Conservation (phyloP, 2,329 filamentous ascomycete genomes). For the Orbilia quercus region DNA sequence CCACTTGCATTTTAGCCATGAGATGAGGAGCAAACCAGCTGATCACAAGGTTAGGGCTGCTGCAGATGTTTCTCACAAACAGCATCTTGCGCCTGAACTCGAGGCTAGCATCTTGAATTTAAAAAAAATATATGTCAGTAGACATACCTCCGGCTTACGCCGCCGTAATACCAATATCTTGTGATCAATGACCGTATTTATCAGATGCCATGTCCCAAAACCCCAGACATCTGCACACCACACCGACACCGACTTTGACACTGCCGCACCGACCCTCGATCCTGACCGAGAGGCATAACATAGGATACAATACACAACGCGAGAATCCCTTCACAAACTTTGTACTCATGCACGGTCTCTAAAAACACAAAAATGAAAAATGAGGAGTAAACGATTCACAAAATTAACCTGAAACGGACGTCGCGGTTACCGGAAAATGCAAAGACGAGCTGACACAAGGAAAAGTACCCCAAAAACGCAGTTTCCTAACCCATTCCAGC, state of each 20-base stretch:
- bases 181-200: constrained; percentile 56
- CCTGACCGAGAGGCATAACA: constrained; percentile 7
- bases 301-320: background rate
- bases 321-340: background rate
- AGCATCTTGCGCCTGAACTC: no score
- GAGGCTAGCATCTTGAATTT: no score
- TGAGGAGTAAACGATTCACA: background rate
- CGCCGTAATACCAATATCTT: constrained; percentile 42
- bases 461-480: constrained; percentile 13
- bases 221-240: background rate
- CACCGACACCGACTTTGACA: constrained; percentile 7
- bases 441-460: background rate
- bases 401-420: constrained; percentile 44
- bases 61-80: constrained; percentile 32
- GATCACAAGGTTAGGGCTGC: constrained; percentile 41
- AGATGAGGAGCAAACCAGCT: constrained; percentile 54
- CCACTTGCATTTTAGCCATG: constrained; percentile 50
- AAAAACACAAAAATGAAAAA: constrained; percentile 22
- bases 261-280: constrained; percentile 24
- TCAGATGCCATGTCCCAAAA: constrained; percentile 35
- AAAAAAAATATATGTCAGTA: constrained; percentile 28
- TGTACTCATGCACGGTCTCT: constrained; percentile 37
- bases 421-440: constrained; percentile 44
- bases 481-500: constrained; percentile 50
- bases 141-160: constrained; percentile 35